Evolutionary conservation across 2,329 filamentous ascomycete genomes (phyloP), one percentile per base, ranked within the genome.

Genomic region (Colletotrichum limetticola): DNA sequence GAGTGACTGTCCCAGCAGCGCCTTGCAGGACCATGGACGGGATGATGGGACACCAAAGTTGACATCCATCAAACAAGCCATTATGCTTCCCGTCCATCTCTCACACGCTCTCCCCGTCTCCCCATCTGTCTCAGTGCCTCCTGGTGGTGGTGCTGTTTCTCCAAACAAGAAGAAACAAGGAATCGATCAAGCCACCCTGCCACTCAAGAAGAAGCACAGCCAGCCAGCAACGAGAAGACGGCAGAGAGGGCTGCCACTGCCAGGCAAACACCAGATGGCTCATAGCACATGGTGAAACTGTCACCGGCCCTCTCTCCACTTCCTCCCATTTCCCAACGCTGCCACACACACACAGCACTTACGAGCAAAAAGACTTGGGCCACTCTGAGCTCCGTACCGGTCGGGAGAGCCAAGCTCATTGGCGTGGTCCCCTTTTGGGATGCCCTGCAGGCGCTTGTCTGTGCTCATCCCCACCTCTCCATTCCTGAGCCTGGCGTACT

Each of bases 211-310:
- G 5, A 22, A 24, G 7, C 32, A 6, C n/a, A 24, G 32, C 32
- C 32, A 5, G 32, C 32, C 32, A 35, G 35, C 42, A 26, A 24
- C 42, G 22, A 69, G 53, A 42, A 16, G 37, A 42, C 14, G 37
- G 14, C 14, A 42, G 37, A 42, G 42, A 49, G 16, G 19, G 42
- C 42, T n/a, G 19, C 42, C 52, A 28, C 11, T 35, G 32, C 11
- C 32, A 16, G 22, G 57, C 59, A 64, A 61, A 55, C 37, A 24
- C 30, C 65, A 42, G 53, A 68, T 58, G 42, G 53, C 63, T 57
- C 53, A 68, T 53, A 68, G 65, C 59, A 64, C 65, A 72, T 66
- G 70, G 66, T 72, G 70, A 72, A 72, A 70, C 66, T 59, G 59
- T 64, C 66, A 52, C 52, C 66, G 8, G 64, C 7, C 69, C 59